Base-by-base conservation (phyloP, 345 rosid species). In the Psidium friedrichsthalianum region DNA sequence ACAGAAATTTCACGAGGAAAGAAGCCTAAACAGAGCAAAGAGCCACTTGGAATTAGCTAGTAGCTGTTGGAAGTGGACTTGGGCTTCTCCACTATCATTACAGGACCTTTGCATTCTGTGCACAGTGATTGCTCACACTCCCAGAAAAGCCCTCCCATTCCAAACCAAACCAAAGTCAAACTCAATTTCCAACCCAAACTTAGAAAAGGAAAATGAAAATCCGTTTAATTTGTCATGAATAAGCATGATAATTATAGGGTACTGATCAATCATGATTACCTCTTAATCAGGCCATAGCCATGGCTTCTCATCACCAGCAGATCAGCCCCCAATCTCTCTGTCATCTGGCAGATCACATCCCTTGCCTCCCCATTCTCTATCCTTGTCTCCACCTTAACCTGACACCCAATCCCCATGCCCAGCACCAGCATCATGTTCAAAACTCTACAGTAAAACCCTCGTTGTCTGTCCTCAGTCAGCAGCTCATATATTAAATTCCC, bases 61-160 rank as follows among this genome's bases (percentile, higher is more conserved):
- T 69, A 24, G 78, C 47, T 8, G 78, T 8, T 29, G 47, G 78
- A 8, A 32, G 16, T 54, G 82, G 86, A 83, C 85, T 91, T 93
- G 58, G 95, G 94, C 84, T 83, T 93, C 94, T 93, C 93, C 51
- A 92, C 94, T 6, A 94, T 91, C 90, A 93, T 69, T 44, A 94
- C 91, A 3, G 96, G 95, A 54, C 94, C 87, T 92, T 93, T 49
- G 90, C 96, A 51, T 91, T 84, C 78, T 92, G 96, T 54, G 92
- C 93, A 82, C 96, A 94, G 59, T 94, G 94, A 42, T 88, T 92
- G 94, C 95, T 94, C 51, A 93, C 96, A 51, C 96, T 94, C 64
- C 95, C 83, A 94, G 88, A 16, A 92, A 89, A 10, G 93, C 89
- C 92, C 94, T 93, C 86, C 57, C 64, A 69, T 16, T 24, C 53